A percentile compares a stretch with the other conserved stretches of the same genome.
phyloP scores from a whole-genome alignment of 495 filamentous ascomycete genomes.

The Bacidia gigantensis region DNA sequence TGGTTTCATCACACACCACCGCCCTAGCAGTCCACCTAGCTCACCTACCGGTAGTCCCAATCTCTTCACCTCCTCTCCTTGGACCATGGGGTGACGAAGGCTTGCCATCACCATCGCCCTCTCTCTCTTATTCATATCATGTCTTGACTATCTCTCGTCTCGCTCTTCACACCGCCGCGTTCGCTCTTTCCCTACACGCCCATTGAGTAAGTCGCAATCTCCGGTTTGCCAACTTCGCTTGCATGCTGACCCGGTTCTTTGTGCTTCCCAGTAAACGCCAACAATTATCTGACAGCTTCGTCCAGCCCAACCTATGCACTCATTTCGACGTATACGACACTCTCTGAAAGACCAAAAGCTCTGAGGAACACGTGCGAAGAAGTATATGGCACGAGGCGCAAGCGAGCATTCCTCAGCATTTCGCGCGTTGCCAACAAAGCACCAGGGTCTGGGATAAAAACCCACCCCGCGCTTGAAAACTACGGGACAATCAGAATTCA shows the following conservation, averaged over 20 bases:
- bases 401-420: conserved; percentile 14
- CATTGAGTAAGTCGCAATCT: conserved; percentile 2
- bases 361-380: neutral
- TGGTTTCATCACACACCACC: conserved; percentile 15
- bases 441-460: neutral
- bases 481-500: neutral
- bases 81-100: neutral
- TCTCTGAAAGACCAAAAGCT: neutral
- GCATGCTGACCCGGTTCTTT: conserved; percentile 1
- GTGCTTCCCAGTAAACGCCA: neutral
- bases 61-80: neutral
- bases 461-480: neutral
- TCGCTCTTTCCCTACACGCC: conserved; percentile 5
- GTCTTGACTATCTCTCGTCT: conserved; percentile 1
- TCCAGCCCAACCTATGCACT: neutral
- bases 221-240: neutral
- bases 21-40: conserved; percentile 9
- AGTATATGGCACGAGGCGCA: conserved; percentile 7
- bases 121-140: neutral
- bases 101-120: neutral
- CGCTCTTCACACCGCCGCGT: conserved; percentile 13
- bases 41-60: conserved; percentile 1
- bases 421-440: neutral
- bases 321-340: neutral
- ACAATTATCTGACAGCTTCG: neutral